Conservation (phyloP, 768 basidiomycete species). For the Coprinopsis cinerea region DNA sequence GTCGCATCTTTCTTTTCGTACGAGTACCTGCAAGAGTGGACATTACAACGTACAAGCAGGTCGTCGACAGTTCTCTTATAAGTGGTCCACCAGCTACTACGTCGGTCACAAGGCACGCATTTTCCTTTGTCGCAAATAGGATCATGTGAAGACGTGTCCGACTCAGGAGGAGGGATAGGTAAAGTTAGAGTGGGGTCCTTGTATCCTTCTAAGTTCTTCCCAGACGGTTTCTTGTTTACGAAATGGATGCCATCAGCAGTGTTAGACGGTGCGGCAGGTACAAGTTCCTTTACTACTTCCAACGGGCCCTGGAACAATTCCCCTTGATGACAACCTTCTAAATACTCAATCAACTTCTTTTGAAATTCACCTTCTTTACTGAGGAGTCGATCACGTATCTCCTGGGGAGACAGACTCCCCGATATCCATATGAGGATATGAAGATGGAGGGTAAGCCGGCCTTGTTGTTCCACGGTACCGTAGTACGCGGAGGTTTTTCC, state of each 20-base stretch:
- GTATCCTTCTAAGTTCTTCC: too few relatives aligned
- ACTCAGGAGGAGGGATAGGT: not conserved
- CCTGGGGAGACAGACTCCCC: not conserved
- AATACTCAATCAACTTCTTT: not conserved
- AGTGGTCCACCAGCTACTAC: not conserved
- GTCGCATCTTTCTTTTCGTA: not conserved
- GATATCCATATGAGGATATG: slow-evolving; percentile 1
- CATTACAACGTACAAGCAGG: not conserved
- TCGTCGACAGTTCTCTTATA: not conserved
- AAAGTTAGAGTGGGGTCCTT: not conserved
- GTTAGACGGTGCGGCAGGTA: not conserved
- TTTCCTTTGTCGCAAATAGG: not conserved
- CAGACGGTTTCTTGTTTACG: too few relatives aligned
- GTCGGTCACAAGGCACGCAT: not conserved
- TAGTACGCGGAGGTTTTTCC: slow-evolving; percentile 8
- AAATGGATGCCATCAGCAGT: too few relatives aligned
- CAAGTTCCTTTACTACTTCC: not conserved
- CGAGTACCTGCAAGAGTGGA: not conserved
- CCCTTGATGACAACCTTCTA: not conserved
- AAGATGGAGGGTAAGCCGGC: slow-evolving; percentile 5
- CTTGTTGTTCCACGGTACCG: slow-evolving; percentile 9
- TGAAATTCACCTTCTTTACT: too few relatives aligned
- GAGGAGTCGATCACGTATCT: not conserved
- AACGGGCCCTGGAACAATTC: not conserved
- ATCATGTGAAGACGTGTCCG: not conserved